Evolutionary conservation across 2,329 filamentous ascomycete genomes (phyloP), one percentile per base, ranked within the genome.

Genomic region (Ustilaginoidea virens): DNA sequence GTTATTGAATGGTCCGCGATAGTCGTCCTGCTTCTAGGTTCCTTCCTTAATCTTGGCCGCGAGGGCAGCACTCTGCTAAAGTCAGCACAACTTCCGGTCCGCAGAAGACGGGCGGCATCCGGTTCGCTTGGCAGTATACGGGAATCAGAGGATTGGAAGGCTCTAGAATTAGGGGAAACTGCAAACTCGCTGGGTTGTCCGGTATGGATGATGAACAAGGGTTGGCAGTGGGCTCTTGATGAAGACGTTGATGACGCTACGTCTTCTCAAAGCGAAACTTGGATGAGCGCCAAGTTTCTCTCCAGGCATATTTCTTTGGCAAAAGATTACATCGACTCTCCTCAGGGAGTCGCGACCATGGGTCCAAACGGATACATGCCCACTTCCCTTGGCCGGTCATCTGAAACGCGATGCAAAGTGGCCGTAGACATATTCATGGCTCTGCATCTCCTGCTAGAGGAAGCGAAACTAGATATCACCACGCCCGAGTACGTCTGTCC

Each of bases 391-490:
- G 52, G 51, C 27, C 55, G 64, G 29, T 66, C 61, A 31, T 57
- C 66, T 21, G 68, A 70, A 32, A 61, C 63, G 28, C 66, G 73
- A 24, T 62, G 67, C 32, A 74, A 63, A 44, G 55, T 73, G 31
- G 63, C 79, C 19, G 58, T 77, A 46, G 69, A 80, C 43, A 63
- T 80, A 29, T 66, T 87, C 21, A 60, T 92, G 38, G 78, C 71
- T 1, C 60, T 98, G 9, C 90, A 98, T 53, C 61, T 96, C 3
- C 59, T 92, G n/a, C 66, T 80, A 0, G 87, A 98, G 49, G 90
- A 98, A 48, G 66, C 80, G 36, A 96, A 92, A 46, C 66, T 98
- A 2, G 72, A 81, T 35, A 67, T 75, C 4, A 59, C 63, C 36
- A 51, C 52, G 0, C 53, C 60, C 0, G 60, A 64, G 28, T 54